These are phyloP conservation scores for Trichoderma gracile DNA, from an alignment of 2,329 filamentous ascomycete genomes.

Conservation along the genomic window DNA sequence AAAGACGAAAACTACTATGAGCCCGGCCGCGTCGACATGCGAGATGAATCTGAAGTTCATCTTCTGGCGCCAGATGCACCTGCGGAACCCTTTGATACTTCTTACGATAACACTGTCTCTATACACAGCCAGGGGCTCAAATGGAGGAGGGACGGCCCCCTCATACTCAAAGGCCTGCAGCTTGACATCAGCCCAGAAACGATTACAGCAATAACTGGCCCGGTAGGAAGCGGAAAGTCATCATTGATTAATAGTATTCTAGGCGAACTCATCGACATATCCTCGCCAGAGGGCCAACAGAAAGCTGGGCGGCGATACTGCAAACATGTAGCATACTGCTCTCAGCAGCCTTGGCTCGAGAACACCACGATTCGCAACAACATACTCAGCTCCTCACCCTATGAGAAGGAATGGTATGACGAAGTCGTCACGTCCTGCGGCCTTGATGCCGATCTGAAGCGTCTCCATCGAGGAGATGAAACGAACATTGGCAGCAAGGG, in stretches of 20 bases:
- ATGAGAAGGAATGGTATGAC: constrained; percentile 36
- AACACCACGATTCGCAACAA: constrained; percentile 26
- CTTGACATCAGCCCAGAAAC: constrained; percentile 14
- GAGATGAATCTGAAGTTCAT: constrained; percentile 10
- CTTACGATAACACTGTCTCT: neutral
- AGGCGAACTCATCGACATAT: constrained; percentile 8
- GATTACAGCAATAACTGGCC: constrained; percentile 25
- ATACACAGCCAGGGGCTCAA: constrained; percentile 17
- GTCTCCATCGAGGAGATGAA: constrained; percentile 37
- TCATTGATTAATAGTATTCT: constrained; percentile 25
- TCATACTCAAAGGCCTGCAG: constrained; percentile 23
- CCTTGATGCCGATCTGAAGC: constrained; percentile 39
- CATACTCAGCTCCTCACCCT: constrained; percentile 17
- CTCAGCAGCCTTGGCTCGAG: constrained; percentile 25
- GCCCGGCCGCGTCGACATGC: neutral
- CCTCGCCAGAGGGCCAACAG: neutral
- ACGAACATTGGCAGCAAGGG: constrained; percentile 46
- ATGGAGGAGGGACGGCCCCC: constrained; percentile 2
- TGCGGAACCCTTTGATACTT: neutral
- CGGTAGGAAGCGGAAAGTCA: constrained; percentile 25
- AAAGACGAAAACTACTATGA: constrained; percentile 19
- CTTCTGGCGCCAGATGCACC: constrained; percentile 3
- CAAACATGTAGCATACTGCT: constrained; percentile 26
- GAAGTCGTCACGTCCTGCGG: constrained; percentile 39
- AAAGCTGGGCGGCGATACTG: neutral